Base-by-base conservation (phyloP, 306 rosid genomes). In the Abrus precatorius region DNA sequence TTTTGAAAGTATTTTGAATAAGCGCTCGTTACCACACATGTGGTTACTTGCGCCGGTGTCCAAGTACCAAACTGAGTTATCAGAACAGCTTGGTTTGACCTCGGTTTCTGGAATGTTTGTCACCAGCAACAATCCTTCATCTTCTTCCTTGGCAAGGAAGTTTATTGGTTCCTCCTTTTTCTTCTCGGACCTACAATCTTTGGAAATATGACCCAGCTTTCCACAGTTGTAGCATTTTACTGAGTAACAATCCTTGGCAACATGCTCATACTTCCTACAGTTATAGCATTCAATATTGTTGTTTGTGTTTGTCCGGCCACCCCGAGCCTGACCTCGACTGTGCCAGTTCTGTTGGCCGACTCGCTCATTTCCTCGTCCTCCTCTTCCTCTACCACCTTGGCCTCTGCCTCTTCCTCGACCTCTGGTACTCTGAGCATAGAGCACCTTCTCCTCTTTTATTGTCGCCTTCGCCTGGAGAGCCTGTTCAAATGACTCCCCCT, bases 31-130 rank as follows among this genome's bases (percentile, higher is more conserved):
- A 12, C 68, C 45, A 61, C 68, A 61, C 68, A 61, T 61, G 9
- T 61, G 68, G 14, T 61, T 61, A 33, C 68, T 61, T 61, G 68
- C 9, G 8, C 45, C 45, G 27, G 68, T 61, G 68, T 61, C 44
- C 68, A 61, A 61, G 68, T 61, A 61, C 68, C 68, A 61, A 61
- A 61, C 45, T 7, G 45, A 61, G 9, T 33, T 61, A 10, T 60
- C 12, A 33, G 43, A 60, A 32, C 2, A 60, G 14, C 20, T 30
- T 3, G 40, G 43, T 20, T 20, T 20, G 20, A 20, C 20, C 20
- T 20, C 20, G 20, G 0, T 20, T 20, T 20, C 0, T 20, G 44
- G n/a, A 20, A 55, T 55, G 7, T 61, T 61, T 10, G 68, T 61
- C 44, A 61, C 68, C 9, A 61, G 2, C 27, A 61, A 6, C 45